Base-by-base conservation (phyloP, 225 moss, liverwort and hornwort species). In the Sphagnum contortum region DNA sequence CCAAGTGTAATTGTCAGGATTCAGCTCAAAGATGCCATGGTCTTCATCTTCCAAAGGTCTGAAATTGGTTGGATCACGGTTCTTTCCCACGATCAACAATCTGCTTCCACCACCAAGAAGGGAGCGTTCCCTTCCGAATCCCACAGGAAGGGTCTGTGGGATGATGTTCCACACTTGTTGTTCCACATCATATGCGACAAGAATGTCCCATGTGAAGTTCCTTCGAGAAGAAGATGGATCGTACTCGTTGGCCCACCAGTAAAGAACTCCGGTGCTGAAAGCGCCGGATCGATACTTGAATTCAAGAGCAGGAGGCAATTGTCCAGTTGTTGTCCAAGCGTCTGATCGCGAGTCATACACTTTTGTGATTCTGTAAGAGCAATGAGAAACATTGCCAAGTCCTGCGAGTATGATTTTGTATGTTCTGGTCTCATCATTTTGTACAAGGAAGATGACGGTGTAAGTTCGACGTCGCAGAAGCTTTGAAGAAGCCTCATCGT, bases 271-370 rank as follows among this genome's bases (percentile, higher is more conserved):
- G 5, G 48, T 49, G n/a, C 63, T 3, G 4, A 63, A 49, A 3
- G 63, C 63, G 12, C 63, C 63, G 12, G 63, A 10, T 48, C 63
- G 48, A n/a, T 63, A 63, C 49, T 63, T 63, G 7, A 63, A 49
- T 11, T 63, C 63, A 4, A 63, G 12, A 49, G 12, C 48, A 0
- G 63, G 63, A 14, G 63, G 63, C 9, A 63, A 49, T 9, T 47
- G 11, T 11, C 63, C 63, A 3, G 50, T 63, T 63, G 48, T 12
- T 63, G 12, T 63, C 48, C 63, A 63, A n/a, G 63, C 12, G 46
- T 63, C 63, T 9, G 63, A 63, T 12, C 14, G 48, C 4, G 63
- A 63, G 12, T 63, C 63, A n/a, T 63, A 63, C 10, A 63, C 63
- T 49, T 49, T 63, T 46, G 63, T 63, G 12, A 63, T 49, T 14